Evolutionary conservation across 2,329 filamentous ascomycete genomes (phyloP).

Genomic region (Aschersonia sp.): DNA sequence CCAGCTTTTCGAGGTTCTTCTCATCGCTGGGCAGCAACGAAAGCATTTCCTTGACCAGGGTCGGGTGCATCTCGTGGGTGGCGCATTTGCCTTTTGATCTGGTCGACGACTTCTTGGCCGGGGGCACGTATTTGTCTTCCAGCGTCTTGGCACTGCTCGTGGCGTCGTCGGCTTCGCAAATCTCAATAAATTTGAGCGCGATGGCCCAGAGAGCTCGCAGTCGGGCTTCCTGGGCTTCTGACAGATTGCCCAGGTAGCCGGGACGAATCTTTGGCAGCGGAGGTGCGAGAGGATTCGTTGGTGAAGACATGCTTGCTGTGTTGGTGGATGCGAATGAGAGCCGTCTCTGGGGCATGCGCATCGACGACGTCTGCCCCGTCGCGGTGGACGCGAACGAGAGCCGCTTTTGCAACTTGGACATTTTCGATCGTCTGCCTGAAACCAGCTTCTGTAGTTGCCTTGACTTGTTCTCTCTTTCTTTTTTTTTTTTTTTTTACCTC

Average conservation of each 20-base stretch:
- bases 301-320: not conserved
- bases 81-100: constrained; percentile 56
- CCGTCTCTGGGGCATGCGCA: not conserved
- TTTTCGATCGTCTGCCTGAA: not conserved
- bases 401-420: constrained; percentile 2
- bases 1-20: constrained; percentile 79
- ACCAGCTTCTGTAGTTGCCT: not conserved
- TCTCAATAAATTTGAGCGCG: constrained; percentile 57
- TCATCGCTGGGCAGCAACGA: constrained; percentile 29
- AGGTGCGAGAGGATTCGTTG: not conserved
- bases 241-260: constrained; percentile 48
- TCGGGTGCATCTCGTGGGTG: constrained; percentile 31
- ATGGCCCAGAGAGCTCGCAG: constrained; percentile 68
- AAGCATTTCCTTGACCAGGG: constrained; percentile 15
- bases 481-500: too few relatives aligned
- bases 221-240: constrained; percentile 66
- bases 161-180: constrained; percentile 17
- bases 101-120: constrained; percentile 11
- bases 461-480: too few relatives aligned
- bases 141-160: constrained; percentile 11
- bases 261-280: not conserved
- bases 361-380: not conserved
- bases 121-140: constrained; percentile 17
- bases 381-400: not conserved
- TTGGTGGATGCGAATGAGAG: not conserved